A percentile compares a stretch with the other conserved stretches of the same genome.
phyloP scores from a whole-genome alignment of 345 rosid species.

The Laguncularia racemosa region DNA sequence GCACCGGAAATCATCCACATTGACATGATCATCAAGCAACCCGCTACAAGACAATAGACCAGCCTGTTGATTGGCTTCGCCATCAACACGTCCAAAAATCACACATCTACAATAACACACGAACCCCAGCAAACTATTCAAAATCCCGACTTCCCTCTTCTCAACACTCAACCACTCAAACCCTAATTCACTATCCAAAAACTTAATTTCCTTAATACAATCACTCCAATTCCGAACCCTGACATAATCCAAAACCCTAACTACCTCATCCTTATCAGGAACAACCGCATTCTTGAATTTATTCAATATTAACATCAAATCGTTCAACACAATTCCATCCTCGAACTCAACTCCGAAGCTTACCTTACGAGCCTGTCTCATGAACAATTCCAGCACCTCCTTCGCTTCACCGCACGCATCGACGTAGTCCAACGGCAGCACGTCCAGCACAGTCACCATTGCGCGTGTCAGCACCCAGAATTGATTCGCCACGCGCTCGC shows the following conservation, averaged over 20 bases:
- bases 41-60: background rate
- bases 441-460: constrained; percentile 49
- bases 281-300: constrained; percentile 37
- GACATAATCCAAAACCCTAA: constrained; percentile 35
- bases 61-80: constrained; percentile 11
- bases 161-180: constrained; percentile 20
- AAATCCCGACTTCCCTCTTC: constrained; percentile 23
- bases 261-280: constrained; percentile 26
- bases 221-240: constrained; percentile 57
- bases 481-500: constrained; percentile 44
- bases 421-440: constrained; percentile 36
- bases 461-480: constrained; percentile 37
- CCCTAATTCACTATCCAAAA: constrained; percentile 45
- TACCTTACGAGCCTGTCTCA: constrained; percentile 44
- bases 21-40: constrained; percentile 19
- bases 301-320: constrained; percentile 31
- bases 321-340: constrained; percentile 28
- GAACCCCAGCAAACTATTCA: constrained; percentile 51
- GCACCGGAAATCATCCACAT: constrained; percentile 58
- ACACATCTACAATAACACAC: constrained; percentile 56
- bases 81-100: constrained; percentile 32
- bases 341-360: constrained; percentile 34
- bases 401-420: constrained; percentile 40
- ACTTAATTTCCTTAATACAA: constrained; percentile 45
- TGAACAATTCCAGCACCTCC: constrained; percentile 37